phyloP scores from a whole-genome alignment of 495 filamentous ascomycete genomes.

The Gamarada debralockiae region DNA sequence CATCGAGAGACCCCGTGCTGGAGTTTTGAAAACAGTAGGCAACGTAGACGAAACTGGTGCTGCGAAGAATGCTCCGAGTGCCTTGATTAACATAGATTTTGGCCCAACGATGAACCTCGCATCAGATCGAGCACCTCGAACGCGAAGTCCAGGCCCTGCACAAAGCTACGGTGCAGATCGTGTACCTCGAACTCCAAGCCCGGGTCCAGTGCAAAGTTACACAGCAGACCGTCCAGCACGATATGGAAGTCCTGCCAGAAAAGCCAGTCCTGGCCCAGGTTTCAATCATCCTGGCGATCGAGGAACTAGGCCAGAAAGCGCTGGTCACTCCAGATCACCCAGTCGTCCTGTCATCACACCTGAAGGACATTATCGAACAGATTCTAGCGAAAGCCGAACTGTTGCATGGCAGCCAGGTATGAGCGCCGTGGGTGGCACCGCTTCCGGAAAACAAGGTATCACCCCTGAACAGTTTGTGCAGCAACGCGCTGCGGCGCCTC shows the following conservation, averaged over 20 bases:
- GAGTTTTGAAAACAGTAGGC: slow-evolving; percentile 79
- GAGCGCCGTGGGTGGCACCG: slow-evolving; percentile 33
- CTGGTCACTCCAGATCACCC: slow-evolving; percentile 13
- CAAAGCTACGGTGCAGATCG: background rate
- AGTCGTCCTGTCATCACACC: slow-evolving; percentile 25
- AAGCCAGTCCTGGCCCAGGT: slow-evolving; percentile 17
- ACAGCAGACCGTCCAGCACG: slow-evolving; percentile 2
- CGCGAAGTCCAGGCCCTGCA: slow-evolving; percentile 8
- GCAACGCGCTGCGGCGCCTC: slow-evolving; percentile 54
- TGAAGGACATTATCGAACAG: slow-evolving; percentile 37
- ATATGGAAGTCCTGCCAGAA: slow-evolving; percentile 3
- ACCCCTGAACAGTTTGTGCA: slow-evolving; percentile 82
- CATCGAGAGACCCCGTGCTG: slow-evolving; percentile 69
- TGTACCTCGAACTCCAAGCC: slow-evolving; percentile 17
- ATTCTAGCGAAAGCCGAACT: slow-evolving; percentile 43
- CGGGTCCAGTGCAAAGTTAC: slow-evolving; percentile 12
- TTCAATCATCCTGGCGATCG: slow-evolving; percentile 5
- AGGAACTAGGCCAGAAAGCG: slow-evolving; percentile 7
- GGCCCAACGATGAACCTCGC: slow-evolving; percentile 75
- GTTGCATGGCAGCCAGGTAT: slow-evolving; percentile 79
- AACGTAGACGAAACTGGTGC: slow-evolving; percentile 35
- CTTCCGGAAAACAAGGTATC: slow-evolving; percentile 16
- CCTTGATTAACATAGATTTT: slow-evolving; percentile 66
- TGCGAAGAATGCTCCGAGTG: background rate
- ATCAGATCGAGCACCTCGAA: slow-evolving; percentile 22